phyloP scores from a whole-genome alignment of 176 grass and related monocot species.

The Miscanthus lutarioriparius region DNA sequence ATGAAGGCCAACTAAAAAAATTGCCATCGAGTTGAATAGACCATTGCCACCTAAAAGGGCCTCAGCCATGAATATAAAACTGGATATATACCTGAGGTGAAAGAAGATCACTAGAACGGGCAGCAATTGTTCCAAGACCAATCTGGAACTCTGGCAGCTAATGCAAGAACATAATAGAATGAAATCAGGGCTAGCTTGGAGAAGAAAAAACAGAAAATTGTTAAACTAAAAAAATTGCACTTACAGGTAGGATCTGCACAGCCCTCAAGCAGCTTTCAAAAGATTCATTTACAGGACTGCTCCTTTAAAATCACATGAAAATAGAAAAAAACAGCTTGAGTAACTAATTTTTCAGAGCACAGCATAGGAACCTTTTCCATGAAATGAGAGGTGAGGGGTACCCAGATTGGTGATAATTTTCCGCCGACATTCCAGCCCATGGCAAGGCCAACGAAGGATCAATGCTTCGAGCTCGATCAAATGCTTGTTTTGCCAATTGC shows the following conservation, averaged over 20 bases:
- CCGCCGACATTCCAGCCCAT: slow-evolving; percentile 90
- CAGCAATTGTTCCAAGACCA: slow-evolving; percentile 83
- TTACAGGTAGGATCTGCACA: slow-evolving; percentile 90
- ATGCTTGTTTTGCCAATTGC: slow-evolving; percentile 74
- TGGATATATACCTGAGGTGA: slow-evolving; percentile 70
- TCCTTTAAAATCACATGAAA: slow-evolving; percentile 48
- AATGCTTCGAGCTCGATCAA: slow-evolving; percentile 94
- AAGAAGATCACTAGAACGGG: slow-evolving; percentile 60
- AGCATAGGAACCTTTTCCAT: slow-evolving; percentile 7
- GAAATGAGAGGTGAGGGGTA: slow-evolving; percentile 9
- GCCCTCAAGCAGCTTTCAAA: slow-evolving; percentile 93
- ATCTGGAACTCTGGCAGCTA: slow-evolving; percentile 89
- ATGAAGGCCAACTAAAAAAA: slow-evolving; percentile 18
- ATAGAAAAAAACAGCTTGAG: slow-evolving; percentile 44
- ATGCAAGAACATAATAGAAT: slow-evolving; percentile 41
- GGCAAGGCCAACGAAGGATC: slow-evolving; percentile 91
- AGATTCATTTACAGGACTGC: slow-evolving; percentile 54
- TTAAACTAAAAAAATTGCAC: slow-evolving; percentile 33
- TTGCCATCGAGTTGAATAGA: background rate
- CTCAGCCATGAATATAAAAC: slow-evolving; percentile 19
- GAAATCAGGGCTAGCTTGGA: slow-evolving; percentile 2
- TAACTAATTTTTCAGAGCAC: slow-evolving; percentile 1
- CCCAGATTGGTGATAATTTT: slow-evolving; percentile 48
- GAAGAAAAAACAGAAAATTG: background rate
- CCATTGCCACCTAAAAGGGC: background rate